A percentile compares a stretch with the other conserved stretches of the same genome.
These are phyloP conservation scores for Fusarium azukiicola DNA, from an alignment of 2,329 filamentous ascomycete species.

Conservation along the genomic window DNA sequence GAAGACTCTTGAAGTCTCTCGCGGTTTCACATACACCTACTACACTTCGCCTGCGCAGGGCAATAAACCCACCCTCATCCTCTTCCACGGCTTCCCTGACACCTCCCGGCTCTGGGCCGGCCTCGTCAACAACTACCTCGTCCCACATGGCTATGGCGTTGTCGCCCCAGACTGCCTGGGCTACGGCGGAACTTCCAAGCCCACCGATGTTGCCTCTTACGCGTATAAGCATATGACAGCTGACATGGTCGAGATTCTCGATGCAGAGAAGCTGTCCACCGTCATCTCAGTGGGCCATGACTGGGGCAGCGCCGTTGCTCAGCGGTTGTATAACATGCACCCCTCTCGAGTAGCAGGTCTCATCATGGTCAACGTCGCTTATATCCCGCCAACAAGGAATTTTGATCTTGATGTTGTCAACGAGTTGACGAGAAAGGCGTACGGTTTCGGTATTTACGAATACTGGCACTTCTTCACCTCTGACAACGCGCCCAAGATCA, in stretches of 20 bases:
- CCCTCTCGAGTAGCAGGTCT: slow-evolving; percentile 65
- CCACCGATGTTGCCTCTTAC: slow-evolving; percentile 62
- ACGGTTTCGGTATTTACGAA: slow-evolving; percentile 62
- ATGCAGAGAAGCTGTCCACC: slow-evolving; percentile 59
- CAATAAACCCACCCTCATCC: slow-evolving; percentile 60
- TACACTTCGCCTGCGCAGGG: slow-evolving; percentile 57
- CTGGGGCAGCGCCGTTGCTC: slow-evolving; percentile 67
- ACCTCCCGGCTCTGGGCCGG: slow-evolving; percentile 64
- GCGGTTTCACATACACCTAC: slow-evolving; percentile 65
- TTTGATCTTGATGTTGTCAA: slow-evolving; percentile 64
- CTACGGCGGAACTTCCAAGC: slow-evolving; percentile 65
- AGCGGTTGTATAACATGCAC: slow-evolving; percentile 66
- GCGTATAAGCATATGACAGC: slow-evolving; percentile 59
- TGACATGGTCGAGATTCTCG: slow-evolving; percentile 66
- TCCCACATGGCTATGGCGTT: slow-evolving; percentile 61
- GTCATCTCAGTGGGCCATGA: slow-evolving; percentile 71
- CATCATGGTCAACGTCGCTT: slow-evolving; percentile 66
- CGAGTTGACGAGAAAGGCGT: slow-evolving; percentile 53
- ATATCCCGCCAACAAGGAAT: slow-evolving; percentile 58
- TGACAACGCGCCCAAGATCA: slow-evolving; percentile 62
- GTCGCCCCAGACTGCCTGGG: slow-evolving; percentile 65
- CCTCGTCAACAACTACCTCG: slow-evolving; percentile 63
- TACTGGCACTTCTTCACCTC: slow-evolving; percentile 72
- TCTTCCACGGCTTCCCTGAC: slow-evolving; percentile 74
- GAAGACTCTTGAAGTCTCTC: slow-evolving; percentile 56